A percentile compares a stretch with the other conserved stretches of the same genome.
These are phyloP conservation scores for Malus fusca DNA, from an alignment of 306 rosid species.

Conservation along the genomic window DNA sequence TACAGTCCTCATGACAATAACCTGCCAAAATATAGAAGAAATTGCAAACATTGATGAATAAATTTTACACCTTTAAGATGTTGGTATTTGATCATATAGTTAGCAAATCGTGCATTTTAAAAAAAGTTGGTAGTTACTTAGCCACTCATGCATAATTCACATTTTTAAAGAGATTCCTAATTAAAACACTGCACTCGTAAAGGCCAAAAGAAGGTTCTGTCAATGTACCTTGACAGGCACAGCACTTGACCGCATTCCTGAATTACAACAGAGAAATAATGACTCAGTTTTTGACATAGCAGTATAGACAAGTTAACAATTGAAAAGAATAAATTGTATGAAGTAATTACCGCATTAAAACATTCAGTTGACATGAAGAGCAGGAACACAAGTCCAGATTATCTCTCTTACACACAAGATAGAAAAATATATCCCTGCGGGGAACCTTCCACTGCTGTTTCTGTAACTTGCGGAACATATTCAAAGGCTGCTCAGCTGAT, in stretches of 20 bases:
- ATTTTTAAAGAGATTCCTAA: not conserved
- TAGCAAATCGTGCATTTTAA: not conserved
- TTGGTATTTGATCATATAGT: not conserved
- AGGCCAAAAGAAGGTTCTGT: constrained; percentile 3
- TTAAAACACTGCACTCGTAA: not conserved
- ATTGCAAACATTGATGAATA: not conserved
- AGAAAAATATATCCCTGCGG: constrained; percentile 58
- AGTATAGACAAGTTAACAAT: not conserved
- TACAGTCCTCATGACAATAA: constrained; percentile 63
- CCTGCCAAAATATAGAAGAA: constrained; percentile 46
- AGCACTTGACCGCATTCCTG: constrained; percentile 75
- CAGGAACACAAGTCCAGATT: constrained; percentile 53
- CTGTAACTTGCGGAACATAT: constrained; percentile 31
- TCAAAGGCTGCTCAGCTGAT: constrained; percentile 34
- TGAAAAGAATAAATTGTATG: not conserved
- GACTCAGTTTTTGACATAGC: constrained; percentile 4
- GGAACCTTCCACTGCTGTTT: constrained; percentile 39
- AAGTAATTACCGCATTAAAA: constrained; percentile 47
- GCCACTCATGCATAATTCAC: not conserved
- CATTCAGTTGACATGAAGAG: constrained; percentile 58
- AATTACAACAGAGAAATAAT: constrained; percentile 22
- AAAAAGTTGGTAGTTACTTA: not conserved
- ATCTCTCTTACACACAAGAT: constrained; percentile 82
- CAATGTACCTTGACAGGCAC: constrained; percentile 72
- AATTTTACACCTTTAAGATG: not conserved